A percentile compares a stretch with the other conserved stretches of the same genome.
Evolutionary conservation across 768 basidiomycete genomes (phyloP).

Genomic region (Russula sp.): DNA sequence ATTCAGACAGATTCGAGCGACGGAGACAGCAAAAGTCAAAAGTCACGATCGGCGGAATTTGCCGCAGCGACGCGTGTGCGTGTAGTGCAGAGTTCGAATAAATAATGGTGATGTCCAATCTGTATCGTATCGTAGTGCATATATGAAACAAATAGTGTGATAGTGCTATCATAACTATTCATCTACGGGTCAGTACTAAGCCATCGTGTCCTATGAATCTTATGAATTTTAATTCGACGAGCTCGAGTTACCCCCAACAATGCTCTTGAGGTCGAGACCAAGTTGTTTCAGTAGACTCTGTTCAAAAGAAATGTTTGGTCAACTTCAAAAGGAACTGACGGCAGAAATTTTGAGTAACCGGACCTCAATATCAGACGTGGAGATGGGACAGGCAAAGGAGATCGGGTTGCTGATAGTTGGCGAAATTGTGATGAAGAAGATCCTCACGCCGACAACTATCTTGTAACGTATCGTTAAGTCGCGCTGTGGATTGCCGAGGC

Average conservation of each 20-base stretch:
- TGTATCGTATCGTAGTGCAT: neutral
- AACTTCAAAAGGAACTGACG: neutral
- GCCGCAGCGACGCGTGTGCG: no score
- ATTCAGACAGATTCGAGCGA: no score
- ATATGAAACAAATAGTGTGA: neutral
- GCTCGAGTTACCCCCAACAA: no score
- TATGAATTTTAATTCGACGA: neutral
- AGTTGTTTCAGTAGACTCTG: neutral
- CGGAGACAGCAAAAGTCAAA: no score
- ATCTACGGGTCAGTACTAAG: neutral
- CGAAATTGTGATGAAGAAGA: constrained; percentile 58
- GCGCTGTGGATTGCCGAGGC: constrained; percentile 35
- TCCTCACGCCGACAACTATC: constrained; percentile 59
- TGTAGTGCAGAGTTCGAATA: neutral
- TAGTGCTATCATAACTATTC: neutral
- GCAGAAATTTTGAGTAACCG: constrained; percentile 3
- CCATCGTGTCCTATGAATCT: neutral
- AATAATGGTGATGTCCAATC: neutral
- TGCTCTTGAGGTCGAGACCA: neutral
- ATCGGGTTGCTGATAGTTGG: constrained; percentile 57
- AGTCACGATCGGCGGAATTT: neutral
- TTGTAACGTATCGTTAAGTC: constrained; percentile 58
- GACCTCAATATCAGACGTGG: constrained; percentile 29
- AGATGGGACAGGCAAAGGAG: constrained; percentile 59
- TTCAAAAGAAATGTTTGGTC: neutral